Conservation (phyloP, 2,329 filamentous ascomycete genomes). For the Rhinocladiella mackenziei region DNA sequence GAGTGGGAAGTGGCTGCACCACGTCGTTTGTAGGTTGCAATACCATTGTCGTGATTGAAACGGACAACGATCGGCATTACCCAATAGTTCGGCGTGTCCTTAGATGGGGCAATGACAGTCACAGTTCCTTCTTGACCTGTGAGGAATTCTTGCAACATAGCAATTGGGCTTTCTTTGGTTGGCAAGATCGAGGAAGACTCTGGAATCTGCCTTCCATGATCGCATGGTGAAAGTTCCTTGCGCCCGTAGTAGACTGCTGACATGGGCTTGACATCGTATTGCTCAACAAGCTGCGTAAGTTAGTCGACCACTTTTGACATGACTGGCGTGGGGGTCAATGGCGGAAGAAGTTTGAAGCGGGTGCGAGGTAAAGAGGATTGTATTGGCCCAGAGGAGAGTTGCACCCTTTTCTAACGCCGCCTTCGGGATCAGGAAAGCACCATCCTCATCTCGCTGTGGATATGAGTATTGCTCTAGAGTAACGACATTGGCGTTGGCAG, state of each 20-base stretch:
- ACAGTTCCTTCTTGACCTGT: slow-evolving; percentile 49
- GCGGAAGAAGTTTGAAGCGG: slow-evolving; percentile 44
- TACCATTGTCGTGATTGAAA: slow-evolving; percentile 47
- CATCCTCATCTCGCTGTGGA: slow-evolving; percentile 36
- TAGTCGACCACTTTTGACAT: slow-evolving; percentile 45
- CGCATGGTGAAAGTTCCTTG: slow-evolving; percentile 39
- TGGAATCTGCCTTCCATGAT: slow-evolving; percentile 35
- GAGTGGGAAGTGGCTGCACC: slow-evolving; percentile 50
- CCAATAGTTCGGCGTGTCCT: slow-evolving; percentile 37
- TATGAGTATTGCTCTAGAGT: slow-evolving; percentile 34
- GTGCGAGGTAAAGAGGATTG: slow-evolving; percentile 48
- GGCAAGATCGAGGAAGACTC: slow-evolving; percentile 11
- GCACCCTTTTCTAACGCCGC: slow-evolving; percentile 40
- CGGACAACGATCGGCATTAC: slow-evolving; percentile 45
- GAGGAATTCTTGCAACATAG: slow-evolving; percentile 50
- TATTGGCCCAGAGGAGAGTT: slow-evolving; percentile 51
- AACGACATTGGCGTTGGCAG: slow-evolving; percentile 34
- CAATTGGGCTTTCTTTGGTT: slow-evolving; percentile 34
- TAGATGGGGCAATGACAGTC: slow-evolving; percentile 50
- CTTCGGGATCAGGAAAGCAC: slow-evolving; percentile 45
- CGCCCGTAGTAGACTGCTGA: slow-evolving; percentile 44
- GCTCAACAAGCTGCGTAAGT: slow-evolving; percentile 46
- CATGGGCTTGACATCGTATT: slow-evolving; percentile 51
- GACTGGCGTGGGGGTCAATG: slow-evolving; percentile 33
- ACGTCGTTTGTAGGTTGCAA: slow-evolving; percentile 50